These are phyloP conservation scores for Syzygium aqueum DNA, from an alignment of 345 rosid genomes.

Conservation along the genomic window DNA sequence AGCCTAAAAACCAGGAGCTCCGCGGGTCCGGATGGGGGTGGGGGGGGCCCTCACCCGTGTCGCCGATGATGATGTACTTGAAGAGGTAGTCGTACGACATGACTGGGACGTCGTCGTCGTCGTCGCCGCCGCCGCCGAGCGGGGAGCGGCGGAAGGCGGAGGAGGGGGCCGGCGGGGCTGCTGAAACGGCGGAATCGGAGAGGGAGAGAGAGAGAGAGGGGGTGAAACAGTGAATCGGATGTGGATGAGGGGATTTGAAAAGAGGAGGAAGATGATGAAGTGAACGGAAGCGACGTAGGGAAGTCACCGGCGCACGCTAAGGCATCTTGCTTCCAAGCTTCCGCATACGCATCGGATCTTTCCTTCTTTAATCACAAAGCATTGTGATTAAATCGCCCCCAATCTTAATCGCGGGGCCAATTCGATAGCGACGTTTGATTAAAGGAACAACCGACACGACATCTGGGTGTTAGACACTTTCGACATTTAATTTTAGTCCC, in stretches of 20 bases:
- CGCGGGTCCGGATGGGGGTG: background rate
- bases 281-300: background rate
- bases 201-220: background rate
- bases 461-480: background rate
- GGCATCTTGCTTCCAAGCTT: background rate
- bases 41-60: constrained; percentile 23
- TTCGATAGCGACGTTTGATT: background rate
- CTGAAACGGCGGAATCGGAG: background rate
- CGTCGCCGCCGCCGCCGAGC: background rate
- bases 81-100: constrained; percentile 72
- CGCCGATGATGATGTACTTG: constrained; percentile 67
- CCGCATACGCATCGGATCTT: background rate
- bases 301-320: background rate
- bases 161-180: background rate
- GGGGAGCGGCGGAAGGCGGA: background rate
- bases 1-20: background rate
- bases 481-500: background rate
- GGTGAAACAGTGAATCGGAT: background rate
- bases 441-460: background rate
- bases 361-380: background rate
- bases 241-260: background rate
- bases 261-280: background rate
- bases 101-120: background rate
- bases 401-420: background rate
- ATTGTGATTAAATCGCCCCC: background rate